phyloP scores from a whole-genome alignment of 2,329 filamentous ascomycete species.

The Aspergillus thermomutatus region DNA sequence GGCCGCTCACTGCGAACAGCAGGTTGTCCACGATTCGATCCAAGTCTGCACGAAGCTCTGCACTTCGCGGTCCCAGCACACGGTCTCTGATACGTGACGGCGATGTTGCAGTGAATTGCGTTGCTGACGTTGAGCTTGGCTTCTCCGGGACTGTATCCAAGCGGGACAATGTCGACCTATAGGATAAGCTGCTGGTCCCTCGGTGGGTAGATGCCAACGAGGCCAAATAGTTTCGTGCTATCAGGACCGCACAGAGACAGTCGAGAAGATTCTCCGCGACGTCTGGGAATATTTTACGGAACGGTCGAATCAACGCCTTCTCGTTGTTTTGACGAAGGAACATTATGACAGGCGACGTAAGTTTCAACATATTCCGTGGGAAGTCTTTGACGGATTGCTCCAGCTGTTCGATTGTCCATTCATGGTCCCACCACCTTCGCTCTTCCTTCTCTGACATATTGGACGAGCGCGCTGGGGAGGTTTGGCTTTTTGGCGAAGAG shows the following conservation, averaged over 20 bases:
- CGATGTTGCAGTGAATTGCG: conserved; percentile 26
- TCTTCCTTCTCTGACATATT: conserved; percentile 26
- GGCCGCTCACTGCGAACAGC: conserved; percentile 34
- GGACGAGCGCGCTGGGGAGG: conserved; percentile 18
- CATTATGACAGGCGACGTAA: conserved; percentile 39
- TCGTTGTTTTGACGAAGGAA: conserved; percentile 37
- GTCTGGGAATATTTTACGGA: conserved; percentile 35
- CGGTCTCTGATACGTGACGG: conserved; percentile 27
- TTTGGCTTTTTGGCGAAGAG: conserved; percentile 11
- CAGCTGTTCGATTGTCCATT: conserved; percentile 39
- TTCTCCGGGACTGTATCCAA: conserved; percentile 33
- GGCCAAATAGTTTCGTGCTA: conserved; percentile 37
- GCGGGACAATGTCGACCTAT: conserved; percentile 19
- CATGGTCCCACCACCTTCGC: conserved; percentile 35
- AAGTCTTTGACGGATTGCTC: conserved; percentile 36
- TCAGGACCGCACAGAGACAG: conserved; percentile 34
- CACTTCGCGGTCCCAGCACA: conserved; percentile 27
- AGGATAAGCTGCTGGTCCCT: conserved; percentile 15
- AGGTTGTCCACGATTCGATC: conserved; percentile 37
- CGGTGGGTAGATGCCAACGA: conserved; percentile 28
- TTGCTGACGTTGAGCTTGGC: conserved; percentile 30
- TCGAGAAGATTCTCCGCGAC: conserved; percentile 33
- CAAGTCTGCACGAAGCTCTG: conserved; percentile 29
- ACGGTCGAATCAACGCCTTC: conserved; percentile 30
- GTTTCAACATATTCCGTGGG: conserved; percentile 32